These are phyloP conservation scores for Suillus spraguei DNA, from an alignment of 768 basidiomycete species.

Conservation along the genomic window DNA sequence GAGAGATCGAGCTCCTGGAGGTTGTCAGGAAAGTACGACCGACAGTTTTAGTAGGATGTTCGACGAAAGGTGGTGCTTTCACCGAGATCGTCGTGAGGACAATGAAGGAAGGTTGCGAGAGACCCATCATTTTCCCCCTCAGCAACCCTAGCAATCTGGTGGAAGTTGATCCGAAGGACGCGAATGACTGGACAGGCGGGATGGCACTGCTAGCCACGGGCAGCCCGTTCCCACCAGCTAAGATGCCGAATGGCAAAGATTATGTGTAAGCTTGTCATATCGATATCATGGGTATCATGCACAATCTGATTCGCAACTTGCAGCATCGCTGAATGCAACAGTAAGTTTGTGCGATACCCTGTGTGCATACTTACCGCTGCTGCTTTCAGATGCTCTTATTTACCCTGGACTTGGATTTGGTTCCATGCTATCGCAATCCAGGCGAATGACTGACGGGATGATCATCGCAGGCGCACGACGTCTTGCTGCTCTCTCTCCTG, in stretches of 20 bases:
- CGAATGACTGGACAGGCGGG: conserved; percentile 79
- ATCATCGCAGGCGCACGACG: conserved; percentile 78
- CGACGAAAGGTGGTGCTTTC: conserved; percentile 78
- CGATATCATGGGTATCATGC: background rate
- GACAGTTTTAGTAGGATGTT: conserved; percentile 84
- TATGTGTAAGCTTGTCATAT: conserved; percentile 52
- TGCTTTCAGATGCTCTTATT: conserved; percentile 61
- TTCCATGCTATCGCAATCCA: conserved; percentile 66
- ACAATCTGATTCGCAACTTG: conserved; percentile 10
- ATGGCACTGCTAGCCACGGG: conserved; percentile 83
- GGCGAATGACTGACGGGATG: conserved; percentile 79
- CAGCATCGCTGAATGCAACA: conserved; percentile 78
- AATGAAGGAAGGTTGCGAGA: conserved; percentile 68
- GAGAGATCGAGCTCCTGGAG: conserved; percentile 59
- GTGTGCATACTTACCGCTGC: background rate
- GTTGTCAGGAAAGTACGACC: conserved; percentile 74
- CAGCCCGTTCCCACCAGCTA: conserved; percentile 77
- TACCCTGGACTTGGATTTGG: conserved; percentile 89
- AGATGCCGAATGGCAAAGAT: conserved; percentile 64
- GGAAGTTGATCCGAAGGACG: conserved; percentile 73
- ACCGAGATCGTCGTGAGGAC: conserved; percentile 68
- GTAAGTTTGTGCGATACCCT: conserved; percentile 31
- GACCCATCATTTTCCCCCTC: conserved; percentile 84
- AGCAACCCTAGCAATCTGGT: conserved; percentile 79
- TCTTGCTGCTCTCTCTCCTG: conserved; percentile 78